Evolutionary conservation across 2,329 filamentous ascomycete genomes (phyloP), one percentile per base, ranked within the genome.

Genomic region (Hypomyces perniciosus): DNA sequence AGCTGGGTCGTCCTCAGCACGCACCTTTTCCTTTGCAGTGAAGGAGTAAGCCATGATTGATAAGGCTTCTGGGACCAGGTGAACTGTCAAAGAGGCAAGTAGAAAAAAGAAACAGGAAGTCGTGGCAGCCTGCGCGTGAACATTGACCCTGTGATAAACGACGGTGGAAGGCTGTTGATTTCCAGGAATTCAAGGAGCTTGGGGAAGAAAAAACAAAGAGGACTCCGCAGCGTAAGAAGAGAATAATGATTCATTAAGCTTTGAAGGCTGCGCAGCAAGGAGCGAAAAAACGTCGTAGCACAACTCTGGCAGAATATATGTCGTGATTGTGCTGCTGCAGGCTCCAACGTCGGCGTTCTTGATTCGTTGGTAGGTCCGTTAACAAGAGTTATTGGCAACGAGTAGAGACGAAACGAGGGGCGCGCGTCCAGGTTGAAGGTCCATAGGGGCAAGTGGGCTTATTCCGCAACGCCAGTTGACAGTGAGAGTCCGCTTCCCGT

Each of bases 1-100:
- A 26, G n/a, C 9, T 29, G n/a, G 31, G 27, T 30, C 12, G 20
- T 26, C 10, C 3, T 7, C 38, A 12, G 4, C n/a, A 44, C 52
- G 27, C 51, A 57, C 57, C 56, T 57, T 45, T 31, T 54, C 52
- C 4, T 44, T 43, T 5, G 30, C 9, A n/a, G 44, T 51, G 28
- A 54, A 50, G 10, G 48, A 40, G 39, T 44, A 28, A 27, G 40
- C 51, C 52, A 54, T 54, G 48, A 39, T 45, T 9, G 29, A 13
- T 35, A 31, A 35, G 31, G 26, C 20, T 39, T 33, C 7, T 26
- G 27, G n/a, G 38, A 37, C 5, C 9, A 40, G 9, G 13, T 44
- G 40, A 20, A 20, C 30, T 31, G 35, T 46, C 38, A 46, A 34
- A 53, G 33, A 53, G 33, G 43, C 29, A 26, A 26, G 33, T 29